Conservation (phyloP, 2,329 filamentous ascomycete genomes). For the Knufia fluminis region DNA sequence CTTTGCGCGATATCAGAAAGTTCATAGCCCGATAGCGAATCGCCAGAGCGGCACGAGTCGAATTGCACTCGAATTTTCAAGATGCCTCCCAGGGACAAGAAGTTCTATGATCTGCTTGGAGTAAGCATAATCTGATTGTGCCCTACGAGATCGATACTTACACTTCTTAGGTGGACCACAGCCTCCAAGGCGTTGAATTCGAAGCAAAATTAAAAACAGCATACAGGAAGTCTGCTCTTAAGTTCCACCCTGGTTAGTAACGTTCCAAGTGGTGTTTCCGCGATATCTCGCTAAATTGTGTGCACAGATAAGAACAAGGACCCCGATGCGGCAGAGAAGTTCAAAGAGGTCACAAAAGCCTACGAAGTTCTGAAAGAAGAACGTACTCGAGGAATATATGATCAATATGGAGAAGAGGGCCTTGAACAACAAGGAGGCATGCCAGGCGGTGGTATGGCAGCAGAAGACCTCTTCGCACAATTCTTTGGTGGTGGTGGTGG, state of each 20-base stretch:
- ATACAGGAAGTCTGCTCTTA: constrained; percentile 84
- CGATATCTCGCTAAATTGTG: constrained; percentile 11
- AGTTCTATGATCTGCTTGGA: constrained; percentile 40
- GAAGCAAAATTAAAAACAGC: constrained; percentile 87
- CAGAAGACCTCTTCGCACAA: constrained; percentile 91
- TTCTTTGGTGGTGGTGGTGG: constrained; percentile 75
- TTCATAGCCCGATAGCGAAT: too few species aligned
- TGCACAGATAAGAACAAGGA: constrained; percentile 82
- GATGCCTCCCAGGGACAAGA: constrained; percentile 37
- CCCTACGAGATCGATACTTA: constrained; percentile 13
- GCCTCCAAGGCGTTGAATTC: constrained; percentile 45
- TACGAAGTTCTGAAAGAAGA: constrained; percentile 91
- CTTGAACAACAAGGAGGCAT: constrained; percentile 75
- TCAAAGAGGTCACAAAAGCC: constrained; percentile 93
- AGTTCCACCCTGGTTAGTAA: constrained; percentile 76
- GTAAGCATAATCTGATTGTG: constrained; percentile 26
- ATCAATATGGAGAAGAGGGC: constrained; percentile 95
- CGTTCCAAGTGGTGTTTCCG: background rate
- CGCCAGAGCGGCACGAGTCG: too few species aligned
- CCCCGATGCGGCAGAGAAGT: constrained; percentile 91
- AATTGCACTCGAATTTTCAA: background rate
- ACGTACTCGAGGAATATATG: constrained; percentile 86
- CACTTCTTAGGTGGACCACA: constrained; percentile 58
- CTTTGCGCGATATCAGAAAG: too few species aligned
- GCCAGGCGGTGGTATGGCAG: constrained; percentile 80